Evolutionary conservation across 2,329 filamentous ascomycete genomes (phyloP).

Genomic region (Monosporascus sp.): DNA sequence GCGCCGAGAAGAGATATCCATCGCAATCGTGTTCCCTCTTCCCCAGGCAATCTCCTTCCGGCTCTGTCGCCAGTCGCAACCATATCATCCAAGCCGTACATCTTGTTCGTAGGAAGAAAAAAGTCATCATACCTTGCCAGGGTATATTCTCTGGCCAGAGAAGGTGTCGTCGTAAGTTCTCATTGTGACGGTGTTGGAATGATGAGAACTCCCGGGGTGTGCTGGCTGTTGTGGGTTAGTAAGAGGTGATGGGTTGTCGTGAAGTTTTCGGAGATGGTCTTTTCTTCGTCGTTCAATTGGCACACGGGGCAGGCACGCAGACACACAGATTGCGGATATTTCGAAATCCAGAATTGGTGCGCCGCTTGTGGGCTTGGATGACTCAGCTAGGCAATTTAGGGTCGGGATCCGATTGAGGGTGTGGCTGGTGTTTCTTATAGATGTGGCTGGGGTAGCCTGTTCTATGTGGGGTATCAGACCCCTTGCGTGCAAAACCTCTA

Average conservation of each 20-base stretch:
- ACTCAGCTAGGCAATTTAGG: not conserved
- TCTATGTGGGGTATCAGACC: not conserved
- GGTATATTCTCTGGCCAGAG: conserved; percentile 64
- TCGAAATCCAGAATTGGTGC: not conserved
- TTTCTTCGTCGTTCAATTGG: conserved; percentile 19
- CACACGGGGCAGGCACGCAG: not conserved
- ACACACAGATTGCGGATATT: not conserved
- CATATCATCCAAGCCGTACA: no score
- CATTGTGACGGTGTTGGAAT: conserved; percentile 48
- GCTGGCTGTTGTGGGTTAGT: conserved; percentile 31
- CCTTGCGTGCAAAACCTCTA: not conserved
- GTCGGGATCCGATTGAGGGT: conserved; percentile 12
- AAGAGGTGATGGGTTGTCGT: conserved; percentile 17
- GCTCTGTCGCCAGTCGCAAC: not conserved
- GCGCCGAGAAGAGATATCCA: no score
- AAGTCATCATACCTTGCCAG: conserved; percentile 51
- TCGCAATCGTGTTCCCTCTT: not conserved
- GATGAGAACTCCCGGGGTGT: conserved; percentile 30
- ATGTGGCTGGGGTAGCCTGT: conserved; percentile 2
- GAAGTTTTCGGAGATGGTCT: conserved; percentile 13
- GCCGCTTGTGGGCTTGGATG: conserved; percentile 2
- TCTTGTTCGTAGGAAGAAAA: not conserved
- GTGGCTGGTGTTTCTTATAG: conserved; percentile 12
- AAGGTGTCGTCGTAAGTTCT: conserved; percentile 64
- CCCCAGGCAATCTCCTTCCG: not conserved